Evolutionary conservation across 345 rosid species (phyloP).

Genomic region (Conringia planisiliqua): DNA sequence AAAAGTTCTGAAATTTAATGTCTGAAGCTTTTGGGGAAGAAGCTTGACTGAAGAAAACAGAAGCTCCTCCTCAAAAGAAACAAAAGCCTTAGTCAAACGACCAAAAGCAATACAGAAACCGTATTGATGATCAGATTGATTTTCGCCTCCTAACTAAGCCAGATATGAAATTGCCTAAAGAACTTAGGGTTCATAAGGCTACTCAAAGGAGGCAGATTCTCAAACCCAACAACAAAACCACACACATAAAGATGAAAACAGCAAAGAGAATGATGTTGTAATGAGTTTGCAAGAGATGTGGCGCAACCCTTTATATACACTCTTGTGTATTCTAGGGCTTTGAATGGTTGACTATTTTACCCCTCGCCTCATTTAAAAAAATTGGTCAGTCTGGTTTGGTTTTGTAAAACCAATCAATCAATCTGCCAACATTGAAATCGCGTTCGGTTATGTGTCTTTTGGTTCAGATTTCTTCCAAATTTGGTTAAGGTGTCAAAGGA

Average conservation of each 20-base stretch:
- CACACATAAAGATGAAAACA: not conserved
- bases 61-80: not conserved
- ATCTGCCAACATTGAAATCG: not conserved
- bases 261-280: not conserved
- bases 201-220: constrained; percentile 27
- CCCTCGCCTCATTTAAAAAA: not conserved
- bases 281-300: not conserved
- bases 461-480: not conserved
- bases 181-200: constrained; percentile 33
- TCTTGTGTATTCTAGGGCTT: constrained; percentile 23
- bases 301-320: constrained; percentile 14
- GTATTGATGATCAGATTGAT: constrained; percentile 21
- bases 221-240: not conserved
- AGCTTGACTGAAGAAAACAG: not conserved
- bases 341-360: constrained; percentile 7
- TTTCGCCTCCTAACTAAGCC: constrained; percentile 36
- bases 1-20: not conserved
- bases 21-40: constrained; percentile 18
- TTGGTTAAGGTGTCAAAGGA: too few relatives aligned
- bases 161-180: constrained; percentile 23
- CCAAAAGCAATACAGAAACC: constrained; percentile 18
- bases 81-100: not conserved
- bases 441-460: not conserved
- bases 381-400: not conserved
- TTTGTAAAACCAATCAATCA: not conserved